These are phyloP conservation scores for Lichtheimia ramosa DNA, from an alignment of 371 early-diverging fungal species.

Conservation along the genomic window DNA sequence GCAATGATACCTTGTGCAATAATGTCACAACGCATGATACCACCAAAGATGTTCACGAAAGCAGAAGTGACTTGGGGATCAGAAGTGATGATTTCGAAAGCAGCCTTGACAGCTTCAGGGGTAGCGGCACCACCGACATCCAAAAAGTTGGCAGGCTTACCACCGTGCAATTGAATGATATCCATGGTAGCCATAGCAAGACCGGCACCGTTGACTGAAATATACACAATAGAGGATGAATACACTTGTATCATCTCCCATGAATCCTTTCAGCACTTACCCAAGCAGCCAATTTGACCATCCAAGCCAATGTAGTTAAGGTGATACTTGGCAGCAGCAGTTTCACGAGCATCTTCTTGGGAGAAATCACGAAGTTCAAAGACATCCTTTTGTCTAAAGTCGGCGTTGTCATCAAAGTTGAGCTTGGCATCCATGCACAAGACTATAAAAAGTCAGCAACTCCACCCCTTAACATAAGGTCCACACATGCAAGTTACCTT, in stretches of 20 bases:
- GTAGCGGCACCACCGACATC: constrained; percentile 98
- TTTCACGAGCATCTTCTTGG: constrained; percentile 98
- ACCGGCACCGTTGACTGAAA: constrained; percentile 95
- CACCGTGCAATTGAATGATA: constrained; percentile 97
- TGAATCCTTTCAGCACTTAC: constrained; percentile 20
- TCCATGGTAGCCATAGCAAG: constrained; percentile 99
- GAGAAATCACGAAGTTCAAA: constrained; percentile 86
- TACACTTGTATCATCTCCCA: constrained; percentile 13
- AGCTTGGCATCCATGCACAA: constrained; percentile 6
- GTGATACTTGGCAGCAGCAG: constrained; percentile 92
- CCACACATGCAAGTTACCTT: constrained; percentile 50
- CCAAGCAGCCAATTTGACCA: constrained; percentile 78
- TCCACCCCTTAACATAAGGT: neutral
- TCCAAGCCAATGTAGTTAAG: constrained; percentile 99
- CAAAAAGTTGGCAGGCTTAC: constrained; percentile 98
- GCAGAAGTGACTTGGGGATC: constrained; percentile 91
- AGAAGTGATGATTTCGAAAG: constrained; percentile 96
- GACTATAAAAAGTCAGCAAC: neutral
- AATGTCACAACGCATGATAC: constrained; percentile 98
- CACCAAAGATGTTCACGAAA: constrained; percentile 99
- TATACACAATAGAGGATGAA: neutral
- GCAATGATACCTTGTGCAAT: constrained; percentile 98
- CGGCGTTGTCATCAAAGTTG: constrained; percentile 82
- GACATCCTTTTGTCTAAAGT: constrained; percentile 94
- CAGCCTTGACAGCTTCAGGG: constrained; percentile 94